These are phyloP conservation scores for Fusarium multiceps DNA, from an alignment of 2,329 filamentous ascomycete species.

Conservation along the genomic window DNA sequence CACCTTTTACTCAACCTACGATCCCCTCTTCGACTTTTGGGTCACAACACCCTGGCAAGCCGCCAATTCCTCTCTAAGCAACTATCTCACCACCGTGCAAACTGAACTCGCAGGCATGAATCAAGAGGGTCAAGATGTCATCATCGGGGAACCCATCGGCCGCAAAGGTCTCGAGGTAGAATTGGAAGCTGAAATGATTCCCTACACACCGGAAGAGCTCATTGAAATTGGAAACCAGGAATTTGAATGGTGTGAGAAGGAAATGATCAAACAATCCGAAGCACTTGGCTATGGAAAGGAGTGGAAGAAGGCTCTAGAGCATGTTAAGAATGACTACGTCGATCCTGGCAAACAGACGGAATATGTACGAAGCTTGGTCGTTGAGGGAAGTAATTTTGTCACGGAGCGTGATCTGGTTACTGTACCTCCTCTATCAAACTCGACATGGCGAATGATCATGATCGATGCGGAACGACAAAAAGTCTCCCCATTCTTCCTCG, in stretches of 20 bases:
- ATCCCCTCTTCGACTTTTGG: constrained; percentile 34
- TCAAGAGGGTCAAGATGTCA: constrained; percentile 4
- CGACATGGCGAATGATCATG: constrained; percentile 37
- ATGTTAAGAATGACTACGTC: constrained; percentile 35
- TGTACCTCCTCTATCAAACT: constrained; percentile 18
- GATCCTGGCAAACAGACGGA: constrained; percentile 31
- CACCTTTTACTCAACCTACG: constrained; percentile 30
- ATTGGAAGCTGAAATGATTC: constrained; percentile 34
- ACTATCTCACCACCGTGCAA: constrained; percentile 17
- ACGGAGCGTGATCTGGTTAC: constrained; percentile 33
- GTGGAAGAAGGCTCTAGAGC: constrained; percentile 27
- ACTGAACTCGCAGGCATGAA: constrained; percentile 25
- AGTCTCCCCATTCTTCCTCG: constrained; percentile 27
- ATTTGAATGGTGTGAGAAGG: constrained; percentile 31
- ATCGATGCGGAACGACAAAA: constrained; percentile 30
- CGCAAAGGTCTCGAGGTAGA: constrained; percentile 26
- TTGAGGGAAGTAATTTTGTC: constrained; percentile 30
- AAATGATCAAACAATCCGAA: constrained; percentile 32
- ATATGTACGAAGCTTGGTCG: constrained; percentile 22
- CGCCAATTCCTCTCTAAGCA: neutral
- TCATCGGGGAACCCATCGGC: constrained; percentile 29
- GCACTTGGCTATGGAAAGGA: constrained; percentile 28
- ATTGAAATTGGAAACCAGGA: constrained; percentile 34
- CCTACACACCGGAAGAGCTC: constrained; percentile 21
- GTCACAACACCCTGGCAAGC: constrained; percentile 32